Evolutionary conservation across 148 eudicot genomes (phyloP).

Genomic region (Chenopodium quinoa): DNA sequence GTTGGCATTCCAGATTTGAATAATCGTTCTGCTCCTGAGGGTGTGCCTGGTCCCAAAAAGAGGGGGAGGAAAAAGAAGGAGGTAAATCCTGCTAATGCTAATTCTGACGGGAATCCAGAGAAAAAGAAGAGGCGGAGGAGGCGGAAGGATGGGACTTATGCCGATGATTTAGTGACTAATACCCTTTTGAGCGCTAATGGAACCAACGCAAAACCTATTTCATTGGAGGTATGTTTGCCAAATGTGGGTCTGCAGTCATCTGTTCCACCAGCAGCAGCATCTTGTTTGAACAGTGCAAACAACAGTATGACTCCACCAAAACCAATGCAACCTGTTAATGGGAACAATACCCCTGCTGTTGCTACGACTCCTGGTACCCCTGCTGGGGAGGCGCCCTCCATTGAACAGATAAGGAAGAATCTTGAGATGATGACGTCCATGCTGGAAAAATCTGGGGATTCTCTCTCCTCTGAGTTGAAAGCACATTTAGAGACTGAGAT

Average conservation of each 20-base stretch:
- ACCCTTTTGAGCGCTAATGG: slow-evolving; percentile 14
- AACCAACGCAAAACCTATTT: slow-evolving; percentile 34
- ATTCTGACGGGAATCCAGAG: slow-evolving; percentile 17
- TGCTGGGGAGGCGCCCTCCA: slow-evolving; percentile 37
- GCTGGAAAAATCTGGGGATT: slow-evolving; percentile 69
- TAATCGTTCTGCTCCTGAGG: slow-evolving; percentile 20
- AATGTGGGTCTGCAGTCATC: slow-evolving; percentile 29
- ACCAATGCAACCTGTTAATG: slow-evolving; percentile 14
- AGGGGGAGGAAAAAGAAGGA: slow-evolving; percentile 31
- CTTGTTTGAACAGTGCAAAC: slow-evolving; percentile 27
- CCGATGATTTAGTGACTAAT: slow-evolving; percentile 20
- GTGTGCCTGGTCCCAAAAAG: slow-evolving; percentile 33
- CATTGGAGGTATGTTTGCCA: slow-evolving; percentile 36
- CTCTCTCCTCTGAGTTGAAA: slow-evolving; percentile 57
- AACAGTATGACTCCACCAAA: slow-evolving; percentile 20
- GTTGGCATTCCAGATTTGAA: slow-evolving; percentile 42
- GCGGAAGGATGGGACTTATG: slow-evolving; percentile 23
- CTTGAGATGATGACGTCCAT: slow-evolving; percentile 71
- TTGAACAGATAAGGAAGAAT: slow-evolving; percentile 49
- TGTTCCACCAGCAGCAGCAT: slow-evolving; percentile 9
- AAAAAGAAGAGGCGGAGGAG: slow-evolving; percentile 26
- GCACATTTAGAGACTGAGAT: slow-evolving; percentile 62
- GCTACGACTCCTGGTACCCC: slow-evolving; percentile 23
- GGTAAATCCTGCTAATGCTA: slow-evolving; percentile 2
- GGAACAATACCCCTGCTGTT: slow-evolving; percentile 18